phyloP scores from a whole-genome alignment of 768 basidiomycete genomes.

The Trametes sanguinea region DNA sequence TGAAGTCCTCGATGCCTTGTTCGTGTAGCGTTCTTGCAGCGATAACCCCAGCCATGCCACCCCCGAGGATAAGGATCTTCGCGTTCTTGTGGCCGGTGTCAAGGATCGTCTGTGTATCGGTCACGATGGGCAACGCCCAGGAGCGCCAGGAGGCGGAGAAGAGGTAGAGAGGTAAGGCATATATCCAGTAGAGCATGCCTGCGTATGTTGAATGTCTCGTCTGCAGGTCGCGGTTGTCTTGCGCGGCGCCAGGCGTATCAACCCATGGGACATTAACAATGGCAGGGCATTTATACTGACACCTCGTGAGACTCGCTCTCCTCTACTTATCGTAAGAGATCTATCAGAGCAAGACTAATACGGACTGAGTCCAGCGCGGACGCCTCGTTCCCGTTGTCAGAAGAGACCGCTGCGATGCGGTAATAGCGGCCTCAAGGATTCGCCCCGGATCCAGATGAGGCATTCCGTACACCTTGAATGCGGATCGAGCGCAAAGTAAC shows the following conservation, averaged over 20 bases:
- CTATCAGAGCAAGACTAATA: background rate
- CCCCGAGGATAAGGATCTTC: conserved; percentile 62
- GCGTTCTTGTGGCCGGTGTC: conserved; percentile 19
- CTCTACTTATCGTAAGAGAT: background rate
- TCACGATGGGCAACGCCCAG: background rate
- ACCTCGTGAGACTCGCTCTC: background rate
- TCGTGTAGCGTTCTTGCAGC: conserved; percentile 62
- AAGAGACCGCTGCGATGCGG: background rate
- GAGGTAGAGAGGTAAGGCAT: background rate
- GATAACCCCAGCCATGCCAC: conserved; percentile 65
- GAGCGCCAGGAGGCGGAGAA: background rate
- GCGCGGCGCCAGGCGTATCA: background rate
- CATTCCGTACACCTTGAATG: background rate
- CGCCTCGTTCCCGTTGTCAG: background rate
- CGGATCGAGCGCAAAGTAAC: background rate
- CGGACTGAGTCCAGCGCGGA: background rate
- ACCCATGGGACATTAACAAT: no score
- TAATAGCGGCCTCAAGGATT: background rate
- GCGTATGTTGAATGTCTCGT: background rate
- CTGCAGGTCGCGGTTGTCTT: background rate
- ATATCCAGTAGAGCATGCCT: background rate
- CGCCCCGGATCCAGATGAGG: background rate
- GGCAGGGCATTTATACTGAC: conserved; percentile 1
- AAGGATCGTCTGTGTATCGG: background rate
- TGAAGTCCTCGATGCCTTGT: conserved; percentile 55